phyloP scores from a whole-genome alignment of 2,329 filamentous ascomycete species.

The Botrytis cinerea region DNA sequence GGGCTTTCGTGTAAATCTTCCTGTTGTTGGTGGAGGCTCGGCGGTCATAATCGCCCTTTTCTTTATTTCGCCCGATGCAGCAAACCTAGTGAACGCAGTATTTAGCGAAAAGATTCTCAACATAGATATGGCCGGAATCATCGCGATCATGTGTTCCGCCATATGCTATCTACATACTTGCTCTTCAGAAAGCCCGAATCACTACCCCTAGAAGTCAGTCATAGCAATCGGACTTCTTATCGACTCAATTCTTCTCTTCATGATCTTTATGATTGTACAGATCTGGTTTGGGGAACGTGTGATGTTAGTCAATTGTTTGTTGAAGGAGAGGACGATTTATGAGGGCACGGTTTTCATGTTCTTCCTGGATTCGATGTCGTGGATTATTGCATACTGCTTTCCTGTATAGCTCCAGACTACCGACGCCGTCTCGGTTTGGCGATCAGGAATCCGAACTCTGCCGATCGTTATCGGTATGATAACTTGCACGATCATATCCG shows the following conservation, averaged over 20 bases:
- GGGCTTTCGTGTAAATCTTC: conserved; percentile 43
- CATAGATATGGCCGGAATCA: background rate
- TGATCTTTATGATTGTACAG: conserved; percentile 31
- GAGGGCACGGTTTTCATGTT: conserved; percentile 42
- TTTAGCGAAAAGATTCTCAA: background rate
- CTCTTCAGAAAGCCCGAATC: conserved; percentile 35
- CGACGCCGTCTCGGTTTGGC: conserved; percentile 40
- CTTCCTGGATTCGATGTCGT: conserved; percentile 36
- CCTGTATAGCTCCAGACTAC: conserved; percentile 52
- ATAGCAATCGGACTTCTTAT: conserved; percentile 41
- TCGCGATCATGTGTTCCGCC: conserved; percentile 37
- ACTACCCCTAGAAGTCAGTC: conserved; percentile 34
- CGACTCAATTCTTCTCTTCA: conserved; percentile 29
- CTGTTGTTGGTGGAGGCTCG: conserved; percentile 44
- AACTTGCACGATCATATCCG: background rate
- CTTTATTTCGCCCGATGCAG: conserved; percentile 30
- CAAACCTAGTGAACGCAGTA: background rate
- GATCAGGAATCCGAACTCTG: conserved; percentile 43
- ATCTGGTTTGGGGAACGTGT: background rate
- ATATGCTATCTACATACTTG: conserved; percentile 32
- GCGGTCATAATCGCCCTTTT: conserved; percentile 43
- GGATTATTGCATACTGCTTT: conserved; percentile 45
- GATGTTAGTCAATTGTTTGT: background rate
- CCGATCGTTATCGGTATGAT: conserved; percentile 39
- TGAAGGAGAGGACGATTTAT: conserved; percentile 36